Base-by-base conservation (phyloP, 495 filamentous ascomycete species). In the Aspergillus campestris region DNA sequence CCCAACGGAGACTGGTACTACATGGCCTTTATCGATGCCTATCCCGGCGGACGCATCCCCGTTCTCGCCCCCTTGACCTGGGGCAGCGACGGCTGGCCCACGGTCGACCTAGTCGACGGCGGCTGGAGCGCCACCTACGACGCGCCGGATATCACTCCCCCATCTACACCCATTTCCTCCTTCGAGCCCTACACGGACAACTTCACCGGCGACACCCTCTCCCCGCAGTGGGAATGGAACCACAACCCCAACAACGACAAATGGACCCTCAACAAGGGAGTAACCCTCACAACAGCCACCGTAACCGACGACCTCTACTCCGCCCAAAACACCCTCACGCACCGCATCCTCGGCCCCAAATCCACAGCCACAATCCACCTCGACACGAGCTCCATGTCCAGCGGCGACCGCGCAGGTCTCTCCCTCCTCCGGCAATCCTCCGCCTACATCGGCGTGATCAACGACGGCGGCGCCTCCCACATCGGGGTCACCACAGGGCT, bases 151-250 rank as follows among this genome's bases (percentile, higher is more conserved):
- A 63, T 0, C 46, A 66, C 28, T 70, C 76, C 32, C 30, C 8
- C 31, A 5, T 35, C 1, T 24, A 18, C 3, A 8, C 31, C 31
- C 3, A 7, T 4, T 10, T 28, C 14, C 8, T 35, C 24, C 8
- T 24, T 24, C 24, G 6, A 27, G 35, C 28, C 13, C 58, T 72
- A 33, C 5, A 65, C 55, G 0, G 74, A 79, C 45, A 57, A 40
- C n/a, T 80, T 80, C 44, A 42, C 43, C 6, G 68, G 59, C 0
- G 32, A 46, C 6, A 41, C 51, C 5, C 49, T 82, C 4, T 51
- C 61, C 6, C 55, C 63, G 0, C 57, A 67, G 28, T 80, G 76
- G 76, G 77, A 82, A 50, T 82, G 79, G 78, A 82, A 82, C 51
- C 77, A 80, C 35, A 79, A 80, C 44, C 78, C 78, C 0, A 73